Evolutionary conservation across 306 rosid genomes (phyloP), one percentile per base, ranked within the genome.

Genomic region (Cicer yamashitae): DNA sequence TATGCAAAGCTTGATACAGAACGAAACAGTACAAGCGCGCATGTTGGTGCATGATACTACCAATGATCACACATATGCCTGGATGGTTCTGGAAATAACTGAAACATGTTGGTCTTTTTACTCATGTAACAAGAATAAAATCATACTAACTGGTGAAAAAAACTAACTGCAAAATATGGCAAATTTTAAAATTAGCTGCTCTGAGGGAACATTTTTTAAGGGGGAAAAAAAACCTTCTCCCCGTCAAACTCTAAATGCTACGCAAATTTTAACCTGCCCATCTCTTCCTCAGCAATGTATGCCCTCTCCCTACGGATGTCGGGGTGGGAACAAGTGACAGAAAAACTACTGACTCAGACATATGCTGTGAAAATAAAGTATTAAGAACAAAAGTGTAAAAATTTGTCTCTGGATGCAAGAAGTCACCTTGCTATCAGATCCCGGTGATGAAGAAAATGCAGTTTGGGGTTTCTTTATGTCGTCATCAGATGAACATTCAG

Each of bases 401-500:
- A 30, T 30, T 30, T 30, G 37, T 30, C 3, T 66, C 20, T 14
- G 15, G 22, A 51, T 22, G 44, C 8, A 39, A 45, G 70, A 40
- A 67, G 41, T 67, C 71, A 93, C 98, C 98, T 88, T 90, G 85
- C 48, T 62, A 78, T 92, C 94, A 4, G 85, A 78, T 57, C 72
- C 84, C 1, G 88, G 81, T 47, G 93, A 88, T 20, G 70, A 78
- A 59, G 92, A 73, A 86, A 76, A 78, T 46, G 85, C 34, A 65
- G 76, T 75, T 41, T 85, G 88, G 17, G 88, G 73, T 65, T 87
- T 93, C 77, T 87, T 91, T 79, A 72, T 68, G 64, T 87, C 93
- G 15, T 81, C 96, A 10, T 87, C 92, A 14, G 94, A 82, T 41
- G 84, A 87, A 80, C 98, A 93, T 81, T 93, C 97, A 12, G 90